phyloP scores from a whole-genome alignment of 176 grass and related monocot species.

The Pharus latifolius region DNA sequence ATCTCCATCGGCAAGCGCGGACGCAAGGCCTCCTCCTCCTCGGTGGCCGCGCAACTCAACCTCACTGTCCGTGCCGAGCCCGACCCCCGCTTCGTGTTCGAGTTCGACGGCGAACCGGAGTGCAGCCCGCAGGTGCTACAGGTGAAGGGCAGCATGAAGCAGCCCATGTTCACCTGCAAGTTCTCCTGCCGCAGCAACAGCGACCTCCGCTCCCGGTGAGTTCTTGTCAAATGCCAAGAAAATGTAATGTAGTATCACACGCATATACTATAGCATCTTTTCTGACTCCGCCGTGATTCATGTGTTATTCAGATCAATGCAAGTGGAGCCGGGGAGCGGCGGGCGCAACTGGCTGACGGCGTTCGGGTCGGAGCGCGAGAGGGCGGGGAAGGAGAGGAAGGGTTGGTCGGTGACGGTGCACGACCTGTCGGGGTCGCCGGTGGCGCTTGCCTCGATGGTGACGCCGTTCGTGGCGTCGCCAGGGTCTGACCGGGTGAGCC shows the following conservation, averaged over 20 bases:
- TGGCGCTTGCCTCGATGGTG: conserved; percentile 70
- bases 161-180: conserved; percentile 90
- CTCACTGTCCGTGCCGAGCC: conserved; percentile 60
- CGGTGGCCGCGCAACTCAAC: conserved; percentile 19
- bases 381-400: conserved; percentile 45
- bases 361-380: conserved; percentile 57
- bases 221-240: background rate
- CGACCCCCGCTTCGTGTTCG: conserved; percentile 62
- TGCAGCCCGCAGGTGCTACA: conserved; percentile 77
- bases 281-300: background rate
- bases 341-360: conserved; percentile 20
- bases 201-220: conserved; percentile 55
- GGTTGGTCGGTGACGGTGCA: conserved; percentile 82
- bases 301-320: conserved; percentile 23
- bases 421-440: conserved; percentile 54
- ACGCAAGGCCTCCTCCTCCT: background rate
- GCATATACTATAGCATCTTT: background rate
- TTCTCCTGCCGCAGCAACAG: conserved; percentile 65
- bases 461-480: conserved; percentile 60
- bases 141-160: conserved; percentile 49
- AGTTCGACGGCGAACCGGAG: conserved; percentile 79
- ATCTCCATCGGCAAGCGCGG: conserved; percentile 34
- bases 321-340: conserved; percentile 13
- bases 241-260: background rate
- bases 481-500: conserved; percentile 44